Conservation (phyloP, 345 rosid genomes). For the Capsella bursapastoris region DNA sequence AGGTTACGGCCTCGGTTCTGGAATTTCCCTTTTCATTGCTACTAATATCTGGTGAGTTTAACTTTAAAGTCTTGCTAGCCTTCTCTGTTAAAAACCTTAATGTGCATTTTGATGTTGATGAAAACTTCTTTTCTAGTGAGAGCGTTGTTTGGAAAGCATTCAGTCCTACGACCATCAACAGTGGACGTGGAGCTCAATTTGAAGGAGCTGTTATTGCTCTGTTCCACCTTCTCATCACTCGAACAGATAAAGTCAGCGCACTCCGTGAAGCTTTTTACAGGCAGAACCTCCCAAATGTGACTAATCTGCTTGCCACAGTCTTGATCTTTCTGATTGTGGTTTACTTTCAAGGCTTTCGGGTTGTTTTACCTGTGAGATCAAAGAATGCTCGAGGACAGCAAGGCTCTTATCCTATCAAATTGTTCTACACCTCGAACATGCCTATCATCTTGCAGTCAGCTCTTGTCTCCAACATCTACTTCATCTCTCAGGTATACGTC, state of each 20-base stretch:
- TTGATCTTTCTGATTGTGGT: background rate
- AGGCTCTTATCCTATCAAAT: background rate
- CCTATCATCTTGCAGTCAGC: conserved; percentile 5
- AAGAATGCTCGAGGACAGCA: conserved; percentile 3
- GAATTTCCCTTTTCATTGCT: conserved; percentile 8
- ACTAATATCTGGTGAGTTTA: conserved; percentile 6
- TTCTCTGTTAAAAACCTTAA: background rate
- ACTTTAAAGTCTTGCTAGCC: background rate
- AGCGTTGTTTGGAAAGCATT: conserved; percentile 1
- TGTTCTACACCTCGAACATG: conserved; percentile 13
- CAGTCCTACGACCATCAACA: conserved; percentile 7
- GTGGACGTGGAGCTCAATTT: background rate
- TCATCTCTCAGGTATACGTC: background rate
- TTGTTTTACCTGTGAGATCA: conserved; percentile 5
- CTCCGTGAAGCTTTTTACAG: background rate
- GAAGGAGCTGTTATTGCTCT: conserved; percentile 3
- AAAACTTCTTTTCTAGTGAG: background rate
- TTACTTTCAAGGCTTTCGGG: background rate
- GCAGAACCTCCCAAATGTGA: conserved; percentile 1
- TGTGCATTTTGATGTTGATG: background rate
- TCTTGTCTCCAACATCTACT: conserved; percentile 3
- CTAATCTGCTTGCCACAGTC: background rate
- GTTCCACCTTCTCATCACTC: background rate
- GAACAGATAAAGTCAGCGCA: background rate
- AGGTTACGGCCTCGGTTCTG: conserved; percentile 2